Evolutionary conservation across 2,329 filamentous ascomycete species (phyloP), one percentile per base, ranked within the genome.

Genomic region (Periconia digitata): DNA sequence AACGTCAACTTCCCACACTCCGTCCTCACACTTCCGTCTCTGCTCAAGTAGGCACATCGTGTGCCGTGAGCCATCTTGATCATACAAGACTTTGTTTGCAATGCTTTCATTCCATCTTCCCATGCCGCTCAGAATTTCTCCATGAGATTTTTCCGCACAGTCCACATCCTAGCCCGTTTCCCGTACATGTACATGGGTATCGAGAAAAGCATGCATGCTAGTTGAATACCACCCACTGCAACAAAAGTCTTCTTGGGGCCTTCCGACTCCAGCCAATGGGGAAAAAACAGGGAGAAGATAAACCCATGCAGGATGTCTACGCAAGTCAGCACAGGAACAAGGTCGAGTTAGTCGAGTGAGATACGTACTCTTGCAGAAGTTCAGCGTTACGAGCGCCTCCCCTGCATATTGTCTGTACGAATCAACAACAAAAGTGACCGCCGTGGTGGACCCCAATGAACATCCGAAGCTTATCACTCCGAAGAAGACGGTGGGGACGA

Each of bases 171-270:
- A 15, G 87, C 85, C 47, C 91, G 77, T 78, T 97, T 97, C 16
- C 92, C 92, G 64, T 84, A 96, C 17, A 97, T 89, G 68, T 94
- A 97, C 87, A 97, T 90, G 0, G 92, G 92, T 46, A 96, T 85
- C 1, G 90, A 88, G 45, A 80, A 84, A 3, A 90, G 63, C 68
- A 95, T 77, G 46, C 86, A 81, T 12, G 84, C 82, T 27, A 96
- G 72, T 72, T 97, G 92, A 22, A 97, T 94, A 21, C 91, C 80
- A 3, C 92, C 92, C 44, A 96, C 80, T 63, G 85, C 89, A 38
- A 95, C 74, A 65, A 89, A 97, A 0, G 95, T 90, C 10, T 75
- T 79, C 72, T 87, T 90, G 10, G 87, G 79, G 0, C 92, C 92
- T 48, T 90, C 85, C 1, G 72, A 68, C 24, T 87, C 81, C 18